phyloP scores from a whole-genome alignment of 345 rosid genomes.

The Pugionium dolabratum region DNA sequence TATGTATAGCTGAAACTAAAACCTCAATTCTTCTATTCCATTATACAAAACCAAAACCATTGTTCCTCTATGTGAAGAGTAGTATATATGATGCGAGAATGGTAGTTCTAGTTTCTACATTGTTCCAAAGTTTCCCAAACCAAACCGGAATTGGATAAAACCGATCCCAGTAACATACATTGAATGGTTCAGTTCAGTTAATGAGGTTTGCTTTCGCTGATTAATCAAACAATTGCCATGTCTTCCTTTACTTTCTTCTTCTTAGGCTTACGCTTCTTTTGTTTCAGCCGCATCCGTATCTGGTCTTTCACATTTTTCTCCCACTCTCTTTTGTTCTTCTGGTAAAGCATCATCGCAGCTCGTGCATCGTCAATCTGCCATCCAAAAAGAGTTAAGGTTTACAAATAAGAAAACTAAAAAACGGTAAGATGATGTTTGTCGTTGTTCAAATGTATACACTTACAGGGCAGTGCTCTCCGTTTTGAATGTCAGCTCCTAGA shows the following conservation, averaged over 20 bases:
- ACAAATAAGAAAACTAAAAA: not conserved
- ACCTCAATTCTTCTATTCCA: too few relatives aligned
- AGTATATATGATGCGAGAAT: not conserved
- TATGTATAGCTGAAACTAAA: not conserved
- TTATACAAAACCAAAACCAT: not conserved
- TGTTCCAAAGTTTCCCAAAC: not conserved
- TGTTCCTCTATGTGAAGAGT: not conserved
- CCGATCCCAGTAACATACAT: not conserved
- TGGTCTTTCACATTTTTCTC: slow-evolving; percentile 68
- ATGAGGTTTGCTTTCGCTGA: not conserved
- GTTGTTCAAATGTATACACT: slow-evolving; percentile 37
- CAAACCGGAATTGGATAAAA: slow-evolving; percentile 1
- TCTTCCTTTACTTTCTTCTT: slow-evolving; percentile 54
- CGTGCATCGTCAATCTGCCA: slow-evolving; percentile 80
- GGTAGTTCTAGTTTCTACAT: not conserved
- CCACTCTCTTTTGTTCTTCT: slow-evolving; percentile 70
- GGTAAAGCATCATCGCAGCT: slow-evolving; percentile 89
- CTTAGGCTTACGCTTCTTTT: slow-evolving; percentile 68
- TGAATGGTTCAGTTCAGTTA: not conserved
- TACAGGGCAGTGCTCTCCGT: slow-evolving; percentile 96
- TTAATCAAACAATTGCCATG: slow-evolving; percentile 16
- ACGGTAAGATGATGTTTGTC: not conserved
- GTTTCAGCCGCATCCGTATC: slow-evolving; percentile 54
- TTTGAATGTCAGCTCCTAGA: slow-evolving; percentile 83
- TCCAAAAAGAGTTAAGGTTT: not conserved